Conservation (phyloP, 768 basidiomycete genomes). For the Termitomyces sp. region DNA sequence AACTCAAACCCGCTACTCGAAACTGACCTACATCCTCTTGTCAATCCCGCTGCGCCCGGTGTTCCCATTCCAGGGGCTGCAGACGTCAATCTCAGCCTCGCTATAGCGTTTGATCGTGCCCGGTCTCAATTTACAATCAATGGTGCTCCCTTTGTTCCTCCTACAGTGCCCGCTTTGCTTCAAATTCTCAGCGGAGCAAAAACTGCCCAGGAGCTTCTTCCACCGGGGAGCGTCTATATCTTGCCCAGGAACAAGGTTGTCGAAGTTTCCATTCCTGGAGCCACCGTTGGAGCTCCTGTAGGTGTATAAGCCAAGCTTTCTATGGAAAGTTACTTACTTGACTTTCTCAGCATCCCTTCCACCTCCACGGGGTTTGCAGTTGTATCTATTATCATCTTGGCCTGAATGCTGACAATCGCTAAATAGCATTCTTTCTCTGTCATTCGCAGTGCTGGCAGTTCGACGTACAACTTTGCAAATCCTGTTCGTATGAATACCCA, state of each 20-base stretch:
- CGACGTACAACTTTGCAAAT: too few relatives aligned
- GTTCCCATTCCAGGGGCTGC: slow-evolving; percentile 14
- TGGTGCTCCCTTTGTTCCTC: slow-evolving; percentile 24
- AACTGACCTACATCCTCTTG: slow-evolving; percentile 24
- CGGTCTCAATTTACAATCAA: slow-evolving; percentile 22
- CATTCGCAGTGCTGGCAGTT: too few relatives aligned
- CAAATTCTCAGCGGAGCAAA: slow-evolving; percentile 43
- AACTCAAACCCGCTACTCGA: slow-evolving; percentile 2
- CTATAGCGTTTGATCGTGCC: background rate
- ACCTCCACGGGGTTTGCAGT: slow-evolving; percentile 8
- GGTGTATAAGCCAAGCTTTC: slow-evolving; percentile 2
- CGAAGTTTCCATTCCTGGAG: slow-evolving; percentile 39
- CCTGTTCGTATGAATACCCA: too few relatives aligned
- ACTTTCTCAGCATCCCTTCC: slow-evolving; percentile 10
- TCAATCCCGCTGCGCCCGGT: slow-evolving; percentile 23
- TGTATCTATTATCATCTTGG: background rate
- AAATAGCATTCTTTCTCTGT: too few relatives aligned
- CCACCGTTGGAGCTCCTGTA: slow-evolving; percentile 19
- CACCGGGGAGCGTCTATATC: slow-evolving; percentile 33
- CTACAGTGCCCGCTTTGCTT: slow-evolving; percentile 34
- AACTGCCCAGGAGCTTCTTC: slow-evolving; percentile 32
- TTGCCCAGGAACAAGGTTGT: slow-evolving; percentile 40
- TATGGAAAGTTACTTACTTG: background rate
- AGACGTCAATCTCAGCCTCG: slow-evolving; percentile 9
- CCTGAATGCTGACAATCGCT: too few relatives aligned